Percentiles rank a stretch among this genome's conserved stretches.
Conservation (phyloP, 106 monocot species). For the Allium sativum region DNA sequence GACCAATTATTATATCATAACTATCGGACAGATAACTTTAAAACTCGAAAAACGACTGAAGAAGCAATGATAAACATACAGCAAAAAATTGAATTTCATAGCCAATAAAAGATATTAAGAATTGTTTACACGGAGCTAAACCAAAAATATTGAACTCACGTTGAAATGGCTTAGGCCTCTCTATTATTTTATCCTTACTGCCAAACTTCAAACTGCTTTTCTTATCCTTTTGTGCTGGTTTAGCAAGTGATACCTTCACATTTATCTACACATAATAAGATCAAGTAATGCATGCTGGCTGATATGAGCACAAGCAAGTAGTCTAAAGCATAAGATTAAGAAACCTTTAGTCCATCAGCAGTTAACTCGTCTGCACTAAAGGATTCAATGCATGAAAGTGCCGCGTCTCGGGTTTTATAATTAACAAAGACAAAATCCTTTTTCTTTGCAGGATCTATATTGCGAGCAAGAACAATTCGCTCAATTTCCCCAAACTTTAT, state of each 20-base stretch:
- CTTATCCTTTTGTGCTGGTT: slow-evolving; percentile 54
- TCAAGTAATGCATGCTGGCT: neutral
- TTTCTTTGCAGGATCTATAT: slow-evolving; percentile 66
- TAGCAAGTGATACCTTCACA: slow-evolving; percentile 81
- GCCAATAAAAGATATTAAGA: neutral
- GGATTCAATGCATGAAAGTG: slow-evolving; percentile 67
- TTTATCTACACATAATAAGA: slow-evolving; percentile 36
- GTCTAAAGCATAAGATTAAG: neutral
- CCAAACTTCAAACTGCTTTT: slow-evolving; percentile 33
- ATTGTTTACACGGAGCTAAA: neutral
- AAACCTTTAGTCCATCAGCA: slow-evolving; percentile 61
- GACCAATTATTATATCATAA: neutral
- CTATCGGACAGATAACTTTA: neutral
- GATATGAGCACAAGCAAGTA: neutral
- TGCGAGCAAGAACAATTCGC: slow-evolving; percentile 63
- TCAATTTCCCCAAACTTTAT: slow-evolving; percentile 77
- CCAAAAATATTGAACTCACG: slow-evolving; percentile 31
- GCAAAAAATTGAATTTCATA: neutral
- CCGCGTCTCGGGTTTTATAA: slow-evolving; percentile 69
- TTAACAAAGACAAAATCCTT: slow-evolving; percentile 90
- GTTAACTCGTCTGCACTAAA: slow-evolving; percentile 50
- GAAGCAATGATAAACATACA: neutral
- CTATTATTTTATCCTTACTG: slow-evolving; percentile 28
- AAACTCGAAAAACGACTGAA: neutral
- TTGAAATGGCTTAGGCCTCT: slow-evolving; percentile 29